These are phyloP conservation scores for Plasmodium falciparum DNA, from an alignment of 169 alveolate genomes.

Conservation along the genomic window DNA sequence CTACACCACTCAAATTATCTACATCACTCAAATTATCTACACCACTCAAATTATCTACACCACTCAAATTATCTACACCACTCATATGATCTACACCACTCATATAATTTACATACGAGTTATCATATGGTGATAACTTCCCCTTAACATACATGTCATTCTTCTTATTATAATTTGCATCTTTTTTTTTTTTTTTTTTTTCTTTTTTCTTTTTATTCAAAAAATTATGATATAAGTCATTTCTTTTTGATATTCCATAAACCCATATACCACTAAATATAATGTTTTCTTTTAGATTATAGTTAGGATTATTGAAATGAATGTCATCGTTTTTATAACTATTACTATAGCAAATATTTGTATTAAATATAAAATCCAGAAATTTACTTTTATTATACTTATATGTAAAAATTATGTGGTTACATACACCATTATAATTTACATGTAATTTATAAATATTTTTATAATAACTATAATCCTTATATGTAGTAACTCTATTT, in stretches of 20 bases:
- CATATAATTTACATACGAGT: no score
- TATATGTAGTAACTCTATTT: constrained; percentile 29
- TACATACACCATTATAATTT: constrained; percentile 47
- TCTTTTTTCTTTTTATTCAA: neutral
- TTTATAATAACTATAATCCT: constrained; percentile 20
- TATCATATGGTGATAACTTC: no score
- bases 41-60: no score
- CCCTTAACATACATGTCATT: no score
- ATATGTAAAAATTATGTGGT: neutral
- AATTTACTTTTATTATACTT: constrained; percentile 24
- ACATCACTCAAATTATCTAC: no score
- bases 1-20: no score
- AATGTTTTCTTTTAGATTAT: neutral
- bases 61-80: no score
- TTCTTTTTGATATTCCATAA: neutral
- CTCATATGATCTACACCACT: no score
- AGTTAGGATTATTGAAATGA: neutral
- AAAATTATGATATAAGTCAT: neutral
- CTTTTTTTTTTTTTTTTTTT: no score
- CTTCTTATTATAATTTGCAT: no score
- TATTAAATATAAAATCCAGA: constrained; percentile 15
- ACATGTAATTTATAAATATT: constrained; percentile 56
- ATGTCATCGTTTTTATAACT: constrained; percentile 16
- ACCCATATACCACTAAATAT: constrained; percentile 40
- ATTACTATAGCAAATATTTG: constrained; percentile 24